These are phyloP conservation scores for Cutaneotrichosporon cavernicola DNA, from an alignment of 1,284 basidiomycete genomes.

Conservation along the genomic window DNA sequence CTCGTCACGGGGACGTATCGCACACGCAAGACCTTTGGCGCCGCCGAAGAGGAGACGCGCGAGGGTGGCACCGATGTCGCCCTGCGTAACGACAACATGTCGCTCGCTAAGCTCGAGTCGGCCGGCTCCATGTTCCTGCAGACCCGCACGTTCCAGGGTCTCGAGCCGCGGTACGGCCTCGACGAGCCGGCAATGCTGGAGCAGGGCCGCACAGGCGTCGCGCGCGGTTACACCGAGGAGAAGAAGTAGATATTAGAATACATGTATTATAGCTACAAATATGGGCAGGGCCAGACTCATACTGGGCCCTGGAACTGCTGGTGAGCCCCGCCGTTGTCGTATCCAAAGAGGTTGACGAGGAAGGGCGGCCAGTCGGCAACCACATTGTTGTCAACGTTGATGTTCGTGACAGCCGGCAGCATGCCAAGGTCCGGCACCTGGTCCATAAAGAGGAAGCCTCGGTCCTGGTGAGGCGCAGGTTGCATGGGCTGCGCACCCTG, in stretches of 20 bases:
- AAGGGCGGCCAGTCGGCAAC: slow-evolving; percentile 28
- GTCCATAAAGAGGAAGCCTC: slow-evolving; percentile 19
- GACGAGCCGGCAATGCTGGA: slow-evolving; percentile 79
- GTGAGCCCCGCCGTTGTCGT: slow-evolving; percentile 8
- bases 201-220: slow-evolving; percentile 85
- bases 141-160: slow-evolving; percentile 71
- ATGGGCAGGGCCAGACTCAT: background rate
- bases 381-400: slow-evolving; percentile 16
- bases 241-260: slow-evolving; percentile 23
- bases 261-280: slow-evolving; percentile 1
- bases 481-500: background rate
- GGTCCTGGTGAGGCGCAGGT: background rate
- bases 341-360: slow-evolving; percentile 26
- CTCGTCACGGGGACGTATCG: slow-evolving; percentile 83
- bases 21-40: slow-evolving; percentile 53
- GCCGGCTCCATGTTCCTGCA: slow-evolving; percentile 61
- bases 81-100: slow-evolving; percentile 64
- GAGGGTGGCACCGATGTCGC: slow-evolving; percentile 51
- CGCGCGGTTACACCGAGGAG: slow-evolving; percentile 70
- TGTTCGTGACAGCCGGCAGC: slow-evolving; percentile 18
- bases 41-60: background rate
- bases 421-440: slow-evolving; percentile 21
- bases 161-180: slow-evolving; percentile 75
- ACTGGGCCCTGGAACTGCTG: background rate
- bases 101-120: slow-evolving; percentile 61